Conservation (phyloP, 2,329 filamentous ascomycete species). For the Penicillium thymicola region DNA sequence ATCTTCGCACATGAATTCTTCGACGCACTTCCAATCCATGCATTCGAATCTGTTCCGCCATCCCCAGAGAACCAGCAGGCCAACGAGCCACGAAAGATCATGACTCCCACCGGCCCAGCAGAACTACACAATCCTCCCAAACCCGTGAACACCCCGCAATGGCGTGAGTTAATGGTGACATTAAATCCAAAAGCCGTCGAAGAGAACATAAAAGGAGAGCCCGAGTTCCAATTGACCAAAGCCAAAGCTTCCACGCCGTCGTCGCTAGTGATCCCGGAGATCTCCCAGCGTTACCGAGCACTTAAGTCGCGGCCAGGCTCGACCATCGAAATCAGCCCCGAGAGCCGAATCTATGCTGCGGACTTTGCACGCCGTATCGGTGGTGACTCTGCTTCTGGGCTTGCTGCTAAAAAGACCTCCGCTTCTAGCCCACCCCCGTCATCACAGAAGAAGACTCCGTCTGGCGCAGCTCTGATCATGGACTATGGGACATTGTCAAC, state of each 20-base stretch:
- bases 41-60: conserved; percentile 73
- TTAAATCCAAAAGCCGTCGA: conserved; percentile 59
- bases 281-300: conserved; percentile 72
- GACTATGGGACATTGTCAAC: conserved; percentile 82
- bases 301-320: conserved; percentile 66
- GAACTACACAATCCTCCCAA: conserved; percentile 43
- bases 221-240: conserved; percentile 85
- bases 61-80: conserved; percentile 37
- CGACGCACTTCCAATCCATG: conserved; percentile 92
- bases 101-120: conserved; percentile 48
- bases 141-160: conserved; percentile 55
- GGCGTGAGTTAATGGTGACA: conserved; percentile 79
- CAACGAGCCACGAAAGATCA: conserved; percentile 46
- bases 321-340: conserved; percentile 85
- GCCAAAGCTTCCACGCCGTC: conserved; percentile 74
- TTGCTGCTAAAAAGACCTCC: conserved; percentile 34
- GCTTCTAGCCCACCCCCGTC: conserved; percentile 24
- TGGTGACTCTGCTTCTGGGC: conserved; percentile 44
- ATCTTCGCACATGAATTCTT: conserved; percentile 99
- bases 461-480: conserved; percentile 87
- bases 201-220: conserved; percentile 49
- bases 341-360: conserved; percentile 72
- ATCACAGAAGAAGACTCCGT: conserved; percentile 59
- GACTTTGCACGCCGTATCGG: conserved; percentile 86
- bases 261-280: conserved; percentile 78